Base-by-base conservation (phyloP, 108 stramenopile species). In the Skeletonema tropicum region DNA sequence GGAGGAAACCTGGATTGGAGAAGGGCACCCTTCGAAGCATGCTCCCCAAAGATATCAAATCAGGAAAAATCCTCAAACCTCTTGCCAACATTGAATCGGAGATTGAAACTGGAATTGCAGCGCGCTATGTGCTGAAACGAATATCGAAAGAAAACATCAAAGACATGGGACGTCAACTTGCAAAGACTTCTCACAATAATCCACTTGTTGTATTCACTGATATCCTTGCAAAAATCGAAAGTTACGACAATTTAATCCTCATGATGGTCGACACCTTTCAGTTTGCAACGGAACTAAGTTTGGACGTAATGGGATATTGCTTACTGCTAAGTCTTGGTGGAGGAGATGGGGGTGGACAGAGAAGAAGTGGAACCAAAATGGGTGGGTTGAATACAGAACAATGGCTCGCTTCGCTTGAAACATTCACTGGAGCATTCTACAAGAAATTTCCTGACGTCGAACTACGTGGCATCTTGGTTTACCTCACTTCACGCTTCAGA, bases 171-270 rank as follows among this genome's bases (percentile, higher is more conserved):
- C 57, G 88, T 49, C 74, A 86, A 31, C 70, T 98, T 19, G 90
- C 94, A 2, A 94, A 94, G 57, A 81, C 87, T 3, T 84, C 94
- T n/a, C 94, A 97, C 70, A 84, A 71, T 55, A 92, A 90, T 73
- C 96, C 97, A n/a, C 66, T 96, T 29, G 93, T 96, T 9, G 91
- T 96, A 36, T 95, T 92, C 55, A 76, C 82, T 5, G 85, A 86
- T 13, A 93, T 98, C 62, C 80, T 98, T 63, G 77, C 80, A 71
- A 94, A 96, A 71, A 95, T 98, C 66, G 96, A 98, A 73, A 88
- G 92, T 73, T 98, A 97, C 80, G 98, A 95, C 76, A 98, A 98
- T 66, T 69, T 98, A 72, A 97, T 97, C 33, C 76, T 87, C 57
- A 90, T 94, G 60, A 92, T 97, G 90, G 96, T 98, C 1, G 97